These are phyloP conservation scores for Austroboletus festivus DNA, from an alignment of 768 basidiomycete genomes.

Conservation along the genomic window DNA sequence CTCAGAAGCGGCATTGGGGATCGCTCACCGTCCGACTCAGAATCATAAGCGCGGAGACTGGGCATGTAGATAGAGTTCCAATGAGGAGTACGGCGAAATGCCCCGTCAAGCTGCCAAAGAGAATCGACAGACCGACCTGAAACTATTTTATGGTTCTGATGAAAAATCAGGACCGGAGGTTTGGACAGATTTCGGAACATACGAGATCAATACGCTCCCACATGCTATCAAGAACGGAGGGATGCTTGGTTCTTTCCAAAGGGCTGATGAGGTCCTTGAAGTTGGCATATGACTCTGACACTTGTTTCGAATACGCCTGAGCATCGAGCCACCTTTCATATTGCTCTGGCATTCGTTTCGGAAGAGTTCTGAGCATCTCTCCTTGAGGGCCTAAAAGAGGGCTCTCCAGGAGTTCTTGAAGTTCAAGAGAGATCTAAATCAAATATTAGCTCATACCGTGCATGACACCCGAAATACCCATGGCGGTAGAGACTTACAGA, in stretches of 20 bases:
- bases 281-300: conserved; percentile 46
- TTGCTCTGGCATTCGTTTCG: conserved; percentile 54
- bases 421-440: conserved; percentile 56
- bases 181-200: conserved; percentile 16
- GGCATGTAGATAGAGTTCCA: conserved; percentile 49
- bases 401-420: conserved; percentile 62
- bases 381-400: conserved; percentile 58
- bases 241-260: conserved; percentile 51
- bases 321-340: conserved; percentile 71
- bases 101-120: conserved; percentile 60
- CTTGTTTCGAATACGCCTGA: conserved; percentile 57
- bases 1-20: conserved; percentile 5
- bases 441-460: background rate
- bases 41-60: conserved; percentile 15
- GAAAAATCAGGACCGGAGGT: conserved; percentile 7
- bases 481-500: conserved; percentile 56
- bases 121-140: conserved; percentile 56
- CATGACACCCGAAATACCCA: conserved; percentile 27
- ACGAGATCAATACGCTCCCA: conserved; percentile 66
- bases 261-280: conserved; percentile 60
- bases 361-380: conserved; percentile 47
- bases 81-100: conserved; percentile 50
- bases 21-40: conserved; percentile 29
- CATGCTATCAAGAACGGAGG: conserved; percentile 51
- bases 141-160: conserved; percentile 55